These are phyloP conservation scores for Lepiota subincarnata DNA, from an alignment of 768 basidiomycete genomes.

Conservation along the genomic window DNA sequence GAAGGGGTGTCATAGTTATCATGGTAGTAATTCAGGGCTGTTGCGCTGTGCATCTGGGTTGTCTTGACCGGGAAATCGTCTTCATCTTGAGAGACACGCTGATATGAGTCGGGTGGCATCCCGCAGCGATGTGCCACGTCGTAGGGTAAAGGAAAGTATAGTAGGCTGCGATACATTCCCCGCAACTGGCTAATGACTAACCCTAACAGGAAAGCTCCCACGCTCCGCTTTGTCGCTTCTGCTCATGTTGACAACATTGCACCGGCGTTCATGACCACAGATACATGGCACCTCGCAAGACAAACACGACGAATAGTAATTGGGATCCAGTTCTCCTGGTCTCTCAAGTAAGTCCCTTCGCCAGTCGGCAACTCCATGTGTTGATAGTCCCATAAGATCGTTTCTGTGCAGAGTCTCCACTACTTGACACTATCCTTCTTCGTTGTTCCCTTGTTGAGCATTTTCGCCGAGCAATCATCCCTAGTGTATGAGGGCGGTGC, in stretches of 20 bases:
- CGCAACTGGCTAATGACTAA: conserved; percentile 14
- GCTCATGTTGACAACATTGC: conserved; percentile 3
- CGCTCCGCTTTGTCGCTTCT: conserved; percentile 4
- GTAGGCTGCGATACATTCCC: neutral
- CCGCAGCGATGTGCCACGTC: neutral
- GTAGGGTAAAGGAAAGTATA: conserved; percentile 3
- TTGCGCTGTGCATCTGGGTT: neutral
- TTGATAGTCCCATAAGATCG: conserved; percentile 57
- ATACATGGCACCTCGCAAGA: conserved; percentile 35
- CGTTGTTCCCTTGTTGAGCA: conserved; percentile 70
- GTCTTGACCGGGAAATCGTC: conserved; percentile 3
- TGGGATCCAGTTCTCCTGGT: conserved; percentile 91
- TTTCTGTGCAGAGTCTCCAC: conserved; percentile 89
- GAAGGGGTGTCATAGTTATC: conserved; percentile 81
- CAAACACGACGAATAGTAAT: conserved; percentile 35
- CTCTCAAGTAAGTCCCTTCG: conserved; percentile 61
- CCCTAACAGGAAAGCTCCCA: conserved; percentile 10
- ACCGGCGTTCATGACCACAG: neutral
- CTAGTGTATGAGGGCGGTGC: conserved; percentile 75
- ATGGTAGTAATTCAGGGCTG: conserved; percentile 50
- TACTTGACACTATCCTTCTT: conserved; percentile 86
- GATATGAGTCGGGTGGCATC: conserved; percentile 5
- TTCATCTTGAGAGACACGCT: conserved; percentile 5
- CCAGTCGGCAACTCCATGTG: neutral
- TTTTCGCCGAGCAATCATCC: conserved; percentile 71